These are phyloP conservation scores for Podospora fimiseda DNA, from an alignment of 495 filamentous ascomycete genomes.

Conservation along the genomic window DNA sequence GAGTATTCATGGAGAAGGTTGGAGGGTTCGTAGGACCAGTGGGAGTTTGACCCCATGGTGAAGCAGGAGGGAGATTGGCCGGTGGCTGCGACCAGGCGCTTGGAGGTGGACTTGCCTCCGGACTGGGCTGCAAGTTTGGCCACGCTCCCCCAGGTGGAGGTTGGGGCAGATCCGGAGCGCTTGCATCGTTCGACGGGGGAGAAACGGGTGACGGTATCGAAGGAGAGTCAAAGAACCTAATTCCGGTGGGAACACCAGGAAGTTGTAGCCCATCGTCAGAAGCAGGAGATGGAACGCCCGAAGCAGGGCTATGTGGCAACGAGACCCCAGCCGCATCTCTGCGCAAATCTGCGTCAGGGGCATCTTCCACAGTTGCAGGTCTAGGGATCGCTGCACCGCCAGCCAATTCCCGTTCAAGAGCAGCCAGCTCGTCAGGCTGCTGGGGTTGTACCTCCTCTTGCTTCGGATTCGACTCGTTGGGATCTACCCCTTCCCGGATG, in stretches of 20 bases:
- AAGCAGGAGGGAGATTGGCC: background rate
- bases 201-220: constrained; percentile 21
- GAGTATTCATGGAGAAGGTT: constrained; percentile 22
- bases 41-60: constrained; percentile 9
- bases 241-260: constrained; percentile 27
- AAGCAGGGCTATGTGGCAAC: constrained; percentile 34
- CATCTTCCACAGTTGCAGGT: constrained; percentile 52
- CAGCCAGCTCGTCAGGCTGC: constrained; percentile 40
- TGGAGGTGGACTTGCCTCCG: constrained; percentile 18
- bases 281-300: constrained; percentile 36
- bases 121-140: constrained; percentile 16
- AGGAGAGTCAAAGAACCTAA: constrained; percentile 21
- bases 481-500: constrained; percentile 83
- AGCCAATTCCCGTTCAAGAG: constrained; percentile 57
- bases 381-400: constrained; percentile 44
- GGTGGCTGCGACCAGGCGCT: constrained; percentile 16
- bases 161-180: constrained; percentile 16
- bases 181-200: constrained; percentile 15
- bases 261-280: constrained; percentile 26
- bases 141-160: constrained; percentile 10
- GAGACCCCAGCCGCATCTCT: constrained; percentile 30
- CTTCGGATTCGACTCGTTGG: constrained; percentile 81
- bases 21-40: constrained; percentile 16
- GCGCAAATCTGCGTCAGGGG: constrained; percentile 38
- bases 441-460: constrained; percentile 43